Base-by-base conservation (phyloP, 345 rosid species). In the Gossypium stocksii region DNA sequence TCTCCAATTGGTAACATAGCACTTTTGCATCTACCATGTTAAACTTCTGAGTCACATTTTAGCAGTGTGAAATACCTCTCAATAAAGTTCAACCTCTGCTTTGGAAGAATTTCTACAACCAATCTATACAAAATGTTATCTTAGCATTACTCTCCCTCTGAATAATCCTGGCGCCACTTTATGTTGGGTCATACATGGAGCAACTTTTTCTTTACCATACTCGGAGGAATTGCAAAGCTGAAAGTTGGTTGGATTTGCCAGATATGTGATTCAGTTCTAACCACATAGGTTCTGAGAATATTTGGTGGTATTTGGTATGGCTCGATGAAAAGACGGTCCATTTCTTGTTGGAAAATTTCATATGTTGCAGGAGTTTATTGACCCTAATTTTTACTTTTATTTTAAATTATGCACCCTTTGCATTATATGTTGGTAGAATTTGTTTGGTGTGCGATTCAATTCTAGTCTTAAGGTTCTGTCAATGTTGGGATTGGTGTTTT, bases 391-490 rank as follows among this genome's bases (percentile, higher is more conserved):
- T 68, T 14, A 14, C n/a, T 46, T 23, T 49, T 68, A n/a, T 25
- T 25, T 49, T 68, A 27, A 22, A 68, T 15, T 25, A 9, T 68
- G 25, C 46, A 27, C 46, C 60, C 22, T 49, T 60, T 69, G 25
- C 59, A 52, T 46, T 23, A 67, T 46, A 48, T 23, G 71, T 67
- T 67, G 71, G 53, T 23, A 67, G 56, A 46, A 67, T 46, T 67
- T 46, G 20, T 54, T 22, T 3, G 48, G 44, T 29, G 9, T 52
- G 60, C 12, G 13, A 52, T 34, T 52, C 48, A 29, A 46, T 70
- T 70, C 46, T 70, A 53, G 59, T 25, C 27, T 70, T 67, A 23
- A 63, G 57, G 54, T 23, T 48, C 7, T 34, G 48, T 16, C 17
- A 12, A 17, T 34, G 13, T 51, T 70, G 73, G 48, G 73, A 51